Percentiles rank a stretch among this genome's conserved stretches.
These are phyloP conservation scores for Karstenula rhodostoma DNA, from an alignment of 2,329 filamentous ascomycete species.

Conservation along the genomic window DNA sequence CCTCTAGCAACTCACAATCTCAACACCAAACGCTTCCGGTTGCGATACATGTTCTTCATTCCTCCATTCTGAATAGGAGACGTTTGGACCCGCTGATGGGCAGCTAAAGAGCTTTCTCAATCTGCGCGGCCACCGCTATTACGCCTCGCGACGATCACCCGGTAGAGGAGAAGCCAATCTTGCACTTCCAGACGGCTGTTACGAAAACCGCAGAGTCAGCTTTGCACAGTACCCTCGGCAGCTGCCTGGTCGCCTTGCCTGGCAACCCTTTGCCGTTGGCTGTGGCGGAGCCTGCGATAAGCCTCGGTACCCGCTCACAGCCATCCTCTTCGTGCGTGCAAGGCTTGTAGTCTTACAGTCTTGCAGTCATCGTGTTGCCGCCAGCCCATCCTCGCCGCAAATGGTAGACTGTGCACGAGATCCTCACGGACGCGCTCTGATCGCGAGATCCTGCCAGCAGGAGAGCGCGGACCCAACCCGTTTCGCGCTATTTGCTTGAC, in stretches of 20 bases:
- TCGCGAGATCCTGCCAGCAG: not conserved
- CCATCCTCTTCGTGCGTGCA: not conserved
- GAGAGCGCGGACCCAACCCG: not conserved
- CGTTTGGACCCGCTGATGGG: constrained; percentile 16
- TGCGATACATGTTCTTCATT: constrained; percentile 23
- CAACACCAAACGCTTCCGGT: constrained; percentile 22
- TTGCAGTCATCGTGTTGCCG: not conserved
- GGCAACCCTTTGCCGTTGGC: not conserved
- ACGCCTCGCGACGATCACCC: constrained; percentile 30
- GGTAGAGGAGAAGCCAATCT: constrained; percentile 20
- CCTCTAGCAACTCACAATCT: constrained; percentile 21
- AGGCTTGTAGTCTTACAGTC: not conserved
- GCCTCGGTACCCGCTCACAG: not conserved
- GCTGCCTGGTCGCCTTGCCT: constrained; percentile 3
- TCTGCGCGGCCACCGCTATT: constrained; percentile 30
- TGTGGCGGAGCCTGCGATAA: not conserved
- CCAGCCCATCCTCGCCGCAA: not conserved
- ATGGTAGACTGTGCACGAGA: not conserved
- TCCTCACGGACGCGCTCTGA: not conserved
- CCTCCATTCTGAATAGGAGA: constrained; percentile 11
- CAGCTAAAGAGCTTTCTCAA: constrained; percentile 6
- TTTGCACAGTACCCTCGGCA: not conserved
- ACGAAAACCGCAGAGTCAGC: not conserved
- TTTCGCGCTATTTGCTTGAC: not conserved
- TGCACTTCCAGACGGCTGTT: not conserved